Percentiles rank a stretch among this genome's conserved stretches.
Conservation (phyloP, 2,329 filamentous ascomycete genomes). For the Ophiocordyceps camponoti-rufipedis region DNA sequence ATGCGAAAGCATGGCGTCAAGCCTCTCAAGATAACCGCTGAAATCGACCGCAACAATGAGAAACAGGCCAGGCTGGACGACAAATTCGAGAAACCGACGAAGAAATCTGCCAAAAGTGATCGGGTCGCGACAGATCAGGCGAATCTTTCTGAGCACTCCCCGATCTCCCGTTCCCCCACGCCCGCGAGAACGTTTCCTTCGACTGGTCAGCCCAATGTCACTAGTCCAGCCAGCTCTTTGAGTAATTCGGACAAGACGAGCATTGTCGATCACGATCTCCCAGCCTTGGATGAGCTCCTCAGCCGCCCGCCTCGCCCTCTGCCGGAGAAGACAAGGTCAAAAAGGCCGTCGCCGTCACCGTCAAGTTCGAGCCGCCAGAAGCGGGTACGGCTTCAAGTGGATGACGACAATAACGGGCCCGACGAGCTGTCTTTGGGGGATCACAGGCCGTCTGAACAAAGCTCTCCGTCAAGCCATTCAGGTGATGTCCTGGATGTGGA, state of each 20-base stretch:
- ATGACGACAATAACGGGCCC: constrained; percentile 14
- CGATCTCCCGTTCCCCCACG: constrained; percentile 11
- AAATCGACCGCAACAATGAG: constrained; percentile 9
- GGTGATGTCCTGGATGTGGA: not conserved
- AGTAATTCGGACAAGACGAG: constrained; percentile 19
- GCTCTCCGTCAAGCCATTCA: not conserved
- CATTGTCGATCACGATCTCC: constrained; percentile 18
- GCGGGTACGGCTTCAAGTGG: constrained; percentile 11
- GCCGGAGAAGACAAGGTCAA: constrained; percentile 3
- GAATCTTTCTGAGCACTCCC: constrained; percentile 5
- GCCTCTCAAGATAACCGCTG: constrained; percentile 25
- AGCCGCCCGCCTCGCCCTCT: constrained; percentile 5
- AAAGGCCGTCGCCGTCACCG: constrained; percentile 8
- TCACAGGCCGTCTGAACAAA: not conserved
- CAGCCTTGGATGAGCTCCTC: constrained; percentile 16
- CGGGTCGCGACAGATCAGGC: not conserved
- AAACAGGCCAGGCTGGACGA: constrained; percentile 30
- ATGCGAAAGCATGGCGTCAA: constrained; percentile 36
- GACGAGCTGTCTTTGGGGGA: too few relatives aligned
- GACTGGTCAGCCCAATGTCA: constrained; percentile 8
- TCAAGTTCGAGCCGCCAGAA: constrained; percentile 11
- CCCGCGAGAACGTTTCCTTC: constrained; percentile 11
- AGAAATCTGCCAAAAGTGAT: constrained; percentile 15
- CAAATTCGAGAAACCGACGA: constrained; percentile 33
- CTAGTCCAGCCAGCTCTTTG: constrained; percentile 16